A percentile compares a stretch with the other conserved stretches of the same genome.
These are phyloP conservation scores for Debaryomyces psychrophilus DNA, from an alignment of 1,139 yeast genomes.

Conservation along the genomic window DNA sequence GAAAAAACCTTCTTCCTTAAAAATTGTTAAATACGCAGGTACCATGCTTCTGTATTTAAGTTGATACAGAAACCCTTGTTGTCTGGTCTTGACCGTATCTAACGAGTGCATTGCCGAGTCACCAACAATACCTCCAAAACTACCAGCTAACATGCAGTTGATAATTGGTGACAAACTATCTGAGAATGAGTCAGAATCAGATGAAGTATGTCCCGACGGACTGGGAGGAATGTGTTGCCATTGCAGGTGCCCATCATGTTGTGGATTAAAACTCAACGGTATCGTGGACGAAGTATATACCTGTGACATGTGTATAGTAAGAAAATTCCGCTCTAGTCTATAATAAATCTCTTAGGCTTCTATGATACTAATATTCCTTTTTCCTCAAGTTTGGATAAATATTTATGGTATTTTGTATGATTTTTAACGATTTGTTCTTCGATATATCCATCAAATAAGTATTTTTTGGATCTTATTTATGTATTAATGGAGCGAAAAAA, in stretches of 20 bases:
- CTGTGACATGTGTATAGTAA: constrained; percentile 29
- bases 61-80: constrained; percentile 83
- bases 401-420: constrained; percentile 4
- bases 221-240: constrained; percentile 10
- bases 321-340: neutral
- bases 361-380: neutral
- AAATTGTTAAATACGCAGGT: constrained; percentile 72
- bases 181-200: neutral
- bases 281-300: constrained; percentile 46
- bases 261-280: constrained; percentile 42
- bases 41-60: constrained; percentile 66
- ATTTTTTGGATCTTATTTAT: neutral
- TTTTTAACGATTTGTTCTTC: neutral
- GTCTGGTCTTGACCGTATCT: constrained; percentile 95
- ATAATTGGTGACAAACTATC: constrained; percentile 45
- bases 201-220: constrained; percentile 8
- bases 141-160: constrained; percentile 84
- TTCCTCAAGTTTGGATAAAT: neutral
- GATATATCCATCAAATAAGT: neutral
- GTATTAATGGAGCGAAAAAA: neutral
- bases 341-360: neutral
- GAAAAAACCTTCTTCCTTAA: constrained; percentile 79
- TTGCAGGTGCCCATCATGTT: constrained; percentile 20
- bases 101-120: constrained; percentile 93
- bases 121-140: constrained; percentile 92